Base-by-base conservation (phyloP, 2,329 filamentous ascomycete genomes). In the Botrytis deweyae region DNA sequence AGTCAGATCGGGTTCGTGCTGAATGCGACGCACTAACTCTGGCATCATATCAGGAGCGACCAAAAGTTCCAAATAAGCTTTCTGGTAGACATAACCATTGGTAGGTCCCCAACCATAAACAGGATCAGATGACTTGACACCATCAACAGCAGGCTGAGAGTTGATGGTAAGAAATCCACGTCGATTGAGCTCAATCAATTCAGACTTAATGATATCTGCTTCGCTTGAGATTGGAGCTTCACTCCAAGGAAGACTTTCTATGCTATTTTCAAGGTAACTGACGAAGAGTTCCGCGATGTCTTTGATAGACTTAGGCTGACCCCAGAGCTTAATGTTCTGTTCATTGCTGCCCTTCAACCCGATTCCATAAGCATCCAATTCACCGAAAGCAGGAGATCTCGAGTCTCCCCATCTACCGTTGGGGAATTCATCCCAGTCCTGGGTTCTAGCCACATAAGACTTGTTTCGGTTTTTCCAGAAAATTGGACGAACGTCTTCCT, bases 391-490 rank as follows among this genome's bases (percentile, higher is more conserved):
- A 75, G 96, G 96, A 74, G 95, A 98, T 77, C 96, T 90, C 70
- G 95, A 95, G 83, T 99, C 96, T 84, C 96, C 97, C 96, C 96
- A 99, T 83, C 96, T 92, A 65, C 96, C 96, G 86, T 99, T 99
- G 73, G 96, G 96, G 80, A 98, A 99, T 83, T 99, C 96, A 80
- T 99, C 96, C 96, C 96, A 99, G 78, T 98, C 95, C 82, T 98
- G 95, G 0, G 96, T 99, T 72, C 96, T 93, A 73, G 94, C 91
- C 72, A 99, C 91, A 80, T 99, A 99, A 6, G 95, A 97, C 81
- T 96, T 94, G 84, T 97, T 96, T 74, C 96, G 90, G 84, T 98
- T 98, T 79, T 95, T 91, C 96, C 96, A 99, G 88, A 99, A 99
- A 78, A 99, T 97, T 49, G 96, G 96, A 71, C 96, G 93, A 62